Evolutionary conservation across 306 rosid genomes (phyloP), one percentile per base, ranked within the genome.

Genomic region (Trifolium subterraneum): DNA sequence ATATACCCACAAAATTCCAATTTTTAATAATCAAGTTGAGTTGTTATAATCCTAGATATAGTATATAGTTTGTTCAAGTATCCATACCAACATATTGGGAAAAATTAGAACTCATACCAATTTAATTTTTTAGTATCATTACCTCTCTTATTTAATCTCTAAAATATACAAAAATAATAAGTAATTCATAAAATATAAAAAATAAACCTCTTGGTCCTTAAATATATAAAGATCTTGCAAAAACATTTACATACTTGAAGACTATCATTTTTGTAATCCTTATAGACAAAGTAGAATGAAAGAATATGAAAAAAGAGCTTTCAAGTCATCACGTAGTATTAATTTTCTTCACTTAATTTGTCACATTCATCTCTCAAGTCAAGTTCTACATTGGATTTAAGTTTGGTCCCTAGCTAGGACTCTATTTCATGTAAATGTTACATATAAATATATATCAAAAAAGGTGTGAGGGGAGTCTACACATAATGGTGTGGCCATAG

Each of bases 401-500:
- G 59, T 73, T 52, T 38, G 63, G 75, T 75, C 47, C 64, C 52
- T 61, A 60, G 72, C 72, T 15, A 54, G 80, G 52, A 79, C 77
- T 41, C 59, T 69, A 70, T 55, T 68, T 58, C 66, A 67, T 70
- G 76, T 39, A 20, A 64, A 72, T 60, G 70, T 74, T 82, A 73
- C 66, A 73, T n/a, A 39, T 19, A 48, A 27, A 14, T 4, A 27
- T 3, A 19, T 12, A 41, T 23, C 20, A 27, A 48, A 29, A 47
- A n/a, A 14, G 50, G 13, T 23, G 8, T 69, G 78, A n/a, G 3
- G 23, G 73, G 79, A 54, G 16, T 78, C 83, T 70, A 70, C 56
- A 55, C 71, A 31, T 18, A 27, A 51, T 10, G 62, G 73, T 22
- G 68, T 22, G 70, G 81, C 10, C 52, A 54, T 18, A 65, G 56